Evolutionary conservation across 2,329 filamentous ascomycete species (phyloP), one percentile per base, ranked within the genome.

Genomic region (Lizonia empirigonia): DNA sequence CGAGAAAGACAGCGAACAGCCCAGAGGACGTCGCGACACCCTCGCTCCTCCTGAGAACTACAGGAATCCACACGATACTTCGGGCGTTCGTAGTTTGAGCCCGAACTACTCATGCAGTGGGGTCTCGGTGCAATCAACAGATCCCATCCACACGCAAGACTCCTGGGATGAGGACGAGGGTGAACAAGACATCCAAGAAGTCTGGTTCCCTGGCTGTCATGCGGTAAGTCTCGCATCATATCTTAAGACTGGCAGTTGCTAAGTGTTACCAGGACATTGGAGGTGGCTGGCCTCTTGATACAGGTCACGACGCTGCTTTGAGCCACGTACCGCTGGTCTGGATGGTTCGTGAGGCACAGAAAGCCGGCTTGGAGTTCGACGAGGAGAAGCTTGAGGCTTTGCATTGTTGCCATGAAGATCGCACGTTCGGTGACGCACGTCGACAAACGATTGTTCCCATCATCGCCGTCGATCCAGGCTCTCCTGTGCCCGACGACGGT

Each of bases 181-280:
- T 0, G 77, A 80, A 1, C 89, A 92, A 64, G 88, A 93, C 59
- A 87, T 93, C 38, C 82, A 89, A 52, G 90, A 94, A 63, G 82
- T 93, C 1, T 90, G 87, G 87, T 94, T 94, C 63, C 80, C 89
- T 0, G 90, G 90, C 7, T 85, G 86, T 9, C 90, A 95, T 56
- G 89, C 84, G 1, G 72, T 74, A 56, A 60, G 68, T 64, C 2
- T 13, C 12, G 8, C 10, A 3, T 19, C 12, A 27, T 32, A 29
- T 15, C 10, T 32, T 1, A 16, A n/a, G 13, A 19, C 18, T 8
- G 7, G 12, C 19, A 5, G 3, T 22, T n/a, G n/a, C 13, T 40
- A 8, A 40, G 26, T 12, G 16, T 20, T 12, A 7, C 1, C 24
- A 72, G 69, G 89, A 93, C 56, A 85, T 92, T 23, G 89, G 89